Evolutionary conservation across 352 stramenopile genomes (phyloP).

Genomic region (Poterioochromonas sp.): DNA sequence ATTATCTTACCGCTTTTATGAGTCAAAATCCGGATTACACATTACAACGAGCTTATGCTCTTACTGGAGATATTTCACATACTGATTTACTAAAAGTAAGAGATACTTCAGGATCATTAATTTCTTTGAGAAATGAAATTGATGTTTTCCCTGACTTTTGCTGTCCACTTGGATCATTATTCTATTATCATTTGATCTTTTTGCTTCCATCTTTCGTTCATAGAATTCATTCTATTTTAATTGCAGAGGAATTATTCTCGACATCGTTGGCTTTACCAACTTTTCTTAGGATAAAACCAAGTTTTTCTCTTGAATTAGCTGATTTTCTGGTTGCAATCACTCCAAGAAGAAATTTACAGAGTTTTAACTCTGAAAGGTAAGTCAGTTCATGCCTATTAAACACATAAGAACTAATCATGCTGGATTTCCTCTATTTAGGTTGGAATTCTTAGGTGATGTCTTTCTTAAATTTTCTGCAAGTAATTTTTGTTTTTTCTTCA

Average conservation of each 20-base stretch:
- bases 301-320: neutral
- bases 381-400: too few species aligned
- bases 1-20: neutral
- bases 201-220: neutral
- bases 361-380: neutral
- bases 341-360: neutral
- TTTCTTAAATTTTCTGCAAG: neutral
- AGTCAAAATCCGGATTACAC: neutral
- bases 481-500: too few species aligned
- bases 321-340: neutral
- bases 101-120: neutral
- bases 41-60: neutral
- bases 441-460: constrained; percentile 16
- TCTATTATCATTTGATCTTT: too few species aligned
- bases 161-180: too few species aligned
- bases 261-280: too few species aligned
- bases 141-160: too few species aligned
- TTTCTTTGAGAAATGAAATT: too few species aligned
- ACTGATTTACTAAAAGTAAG: neutral
- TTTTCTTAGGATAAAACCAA: too few species aligned
- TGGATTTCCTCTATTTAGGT: too few species aligned
- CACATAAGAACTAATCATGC: too few species aligned
- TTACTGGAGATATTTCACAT: neutral
- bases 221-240: neutral
- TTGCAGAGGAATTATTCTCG: neutral